Conservation (phyloP, 768 basidiomycete genomes). For the Chlorophyllum brunneum region DNA sequence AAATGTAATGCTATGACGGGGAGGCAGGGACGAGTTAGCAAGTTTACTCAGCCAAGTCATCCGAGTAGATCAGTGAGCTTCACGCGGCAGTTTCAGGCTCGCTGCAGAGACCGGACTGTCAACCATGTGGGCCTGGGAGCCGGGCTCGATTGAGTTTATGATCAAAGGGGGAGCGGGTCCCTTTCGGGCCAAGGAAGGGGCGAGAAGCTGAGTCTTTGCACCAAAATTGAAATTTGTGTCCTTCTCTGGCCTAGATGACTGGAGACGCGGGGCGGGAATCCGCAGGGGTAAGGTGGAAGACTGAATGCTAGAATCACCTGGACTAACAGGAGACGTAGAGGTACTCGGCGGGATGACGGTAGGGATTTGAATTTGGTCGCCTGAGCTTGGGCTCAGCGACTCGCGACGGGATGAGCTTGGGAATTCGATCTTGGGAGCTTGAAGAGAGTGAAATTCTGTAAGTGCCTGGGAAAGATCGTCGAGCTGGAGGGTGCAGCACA, state of each 20-base stretch:
- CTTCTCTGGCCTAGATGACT: background rate
- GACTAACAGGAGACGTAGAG: constrained; percentile 6
- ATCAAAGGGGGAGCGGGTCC: constrained; percentile 25
- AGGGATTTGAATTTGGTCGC: background rate
- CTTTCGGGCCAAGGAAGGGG: constrained; percentile 14
- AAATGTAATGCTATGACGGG: too few relatives aligned
- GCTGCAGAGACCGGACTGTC: constrained; percentile 36
- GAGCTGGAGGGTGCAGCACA: constrained; percentile 38
- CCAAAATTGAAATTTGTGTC: constrained; percentile 12
- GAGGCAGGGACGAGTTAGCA: too few relatives aligned
- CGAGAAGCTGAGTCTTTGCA: constrained; percentile 10
- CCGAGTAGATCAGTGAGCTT: background rate
- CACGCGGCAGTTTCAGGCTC: constrained; percentile 21
- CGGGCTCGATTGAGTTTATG: constrained; percentile 27
- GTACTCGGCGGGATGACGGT: constrained; percentile 7
- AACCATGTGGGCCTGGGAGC: constrained; percentile 26
- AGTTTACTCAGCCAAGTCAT: too few relatives aligned
- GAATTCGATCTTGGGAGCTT: constrained; percentile 42
- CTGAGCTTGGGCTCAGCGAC: background rate
- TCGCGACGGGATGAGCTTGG: constrained; percentile 25
- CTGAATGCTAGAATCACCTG: constrained; percentile 7
- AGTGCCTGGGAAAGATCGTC: constrained; percentile 52
- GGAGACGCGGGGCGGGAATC: background rate
- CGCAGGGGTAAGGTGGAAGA: background rate
- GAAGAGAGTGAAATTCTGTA: constrained; percentile 46